Conservation (phyloP, 2,329 filamentous ascomycete genomes). For the Endocalyx cinctus region DNA sequence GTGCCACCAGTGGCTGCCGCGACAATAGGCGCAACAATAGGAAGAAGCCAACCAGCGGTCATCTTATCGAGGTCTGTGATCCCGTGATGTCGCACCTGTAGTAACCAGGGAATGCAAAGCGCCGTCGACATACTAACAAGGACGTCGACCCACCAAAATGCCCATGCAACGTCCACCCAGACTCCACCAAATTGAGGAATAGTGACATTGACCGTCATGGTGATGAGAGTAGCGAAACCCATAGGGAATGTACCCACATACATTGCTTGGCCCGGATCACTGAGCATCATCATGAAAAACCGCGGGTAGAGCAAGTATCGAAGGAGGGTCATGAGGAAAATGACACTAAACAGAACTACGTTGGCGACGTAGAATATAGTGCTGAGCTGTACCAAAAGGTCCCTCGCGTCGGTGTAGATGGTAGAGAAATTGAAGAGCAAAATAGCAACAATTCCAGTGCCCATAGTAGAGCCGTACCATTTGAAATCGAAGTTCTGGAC, state of each 20-base stretch:
- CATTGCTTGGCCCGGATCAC: slow-evolving; percentile 61
- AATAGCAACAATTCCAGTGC: slow-evolving; percentile 63
- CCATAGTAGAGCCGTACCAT: slow-evolving; percentile 61
- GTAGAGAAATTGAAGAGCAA: slow-evolving; percentile 44
- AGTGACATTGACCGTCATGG: slow-evolving; percentile 54
- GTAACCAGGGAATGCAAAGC: slow-evolving; percentile 46
- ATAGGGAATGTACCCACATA: slow-evolving; percentile 67
- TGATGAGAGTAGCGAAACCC: slow-evolving; percentile 64
- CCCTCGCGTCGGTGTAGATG: slow-evolving; percentile 4
- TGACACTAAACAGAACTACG: slow-evolving; percentile 50
- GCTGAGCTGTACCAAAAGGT: slow-evolving; percentile 54
- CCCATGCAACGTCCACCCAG: slow-evolving; percentile 54
- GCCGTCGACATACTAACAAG: slow-evolving; percentile 40
- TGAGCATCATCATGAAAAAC: slow-evolving; percentile 62
- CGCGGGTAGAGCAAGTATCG: slow-evolving; percentile 62
- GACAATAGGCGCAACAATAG: slow-evolving; percentile 63
- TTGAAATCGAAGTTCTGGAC: slow-evolving; percentile 12
- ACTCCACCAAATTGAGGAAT: slow-evolving; percentile 56
- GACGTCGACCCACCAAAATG: slow-evolving; percentile 54
- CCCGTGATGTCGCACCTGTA: slow-evolving; percentile 35
- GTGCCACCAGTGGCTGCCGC: slow-evolving; percentile 51
- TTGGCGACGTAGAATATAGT: slow-evolving; percentile 59
- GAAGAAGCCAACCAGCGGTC: slow-evolving; percentile 49
- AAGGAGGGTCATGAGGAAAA: slow-evolving; percentile 49
- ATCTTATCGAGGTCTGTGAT: slow-evolving; percentile 45